Evolutionary conservation across 1,284 basidiomycete species (phyloP).

Genomic region (Earliella scabrosa): DNA sequence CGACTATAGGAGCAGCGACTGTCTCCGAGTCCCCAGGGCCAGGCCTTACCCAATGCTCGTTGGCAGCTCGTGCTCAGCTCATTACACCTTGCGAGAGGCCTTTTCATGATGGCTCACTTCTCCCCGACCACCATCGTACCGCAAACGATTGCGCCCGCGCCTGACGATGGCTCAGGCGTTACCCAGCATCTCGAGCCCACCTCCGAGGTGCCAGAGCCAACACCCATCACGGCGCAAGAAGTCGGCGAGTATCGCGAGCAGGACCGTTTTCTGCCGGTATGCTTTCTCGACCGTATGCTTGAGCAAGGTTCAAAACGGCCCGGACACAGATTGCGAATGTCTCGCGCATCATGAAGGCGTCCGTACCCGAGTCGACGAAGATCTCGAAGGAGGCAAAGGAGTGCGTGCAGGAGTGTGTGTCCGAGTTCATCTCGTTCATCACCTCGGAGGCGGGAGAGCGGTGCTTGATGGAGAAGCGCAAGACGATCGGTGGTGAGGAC

Average conservation of each 20-base stretch:
- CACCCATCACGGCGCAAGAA: constrained; percentile 87
- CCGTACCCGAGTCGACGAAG: constrained; percentile 90
- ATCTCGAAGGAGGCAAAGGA: constrained; percentile 98
- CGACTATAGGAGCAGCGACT: too few species aligned
- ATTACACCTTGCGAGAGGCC: too few species aligned
- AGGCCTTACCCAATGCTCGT: too few species aligned
- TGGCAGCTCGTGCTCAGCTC: too few species aligned
- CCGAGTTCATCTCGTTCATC: constrained; percentile 96
- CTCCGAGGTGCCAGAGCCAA: constrained; percentile 56
- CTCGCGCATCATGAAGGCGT: constrained; percentile 91
- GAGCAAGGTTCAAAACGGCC: too few species aligned
- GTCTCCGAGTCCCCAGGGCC: too few species aligned
- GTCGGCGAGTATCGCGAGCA: constrained; percentile 92
- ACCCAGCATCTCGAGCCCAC: constrained; percentile 44
- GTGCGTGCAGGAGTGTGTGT: constrained; percentile 95
- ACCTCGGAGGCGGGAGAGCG: constrained; percentile 90
- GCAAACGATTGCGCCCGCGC: constrained; percentile 35
- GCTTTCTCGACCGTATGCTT: background rate
- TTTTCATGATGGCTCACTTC: constrained; percentile 62
- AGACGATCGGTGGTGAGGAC: constrained; percentile 93
- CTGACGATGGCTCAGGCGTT: constrained; percentile 53
- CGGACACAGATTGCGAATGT: constrained; percentile 95
- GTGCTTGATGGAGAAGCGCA: constrained; percentile 85
- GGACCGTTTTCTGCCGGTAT: constrained; percentile 89
- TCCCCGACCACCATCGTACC: constrained; percentile 60